phyloP scores from a whole-genome alignment of 306 rosid species.

The Astragalus glycyphyllos region DNA sequence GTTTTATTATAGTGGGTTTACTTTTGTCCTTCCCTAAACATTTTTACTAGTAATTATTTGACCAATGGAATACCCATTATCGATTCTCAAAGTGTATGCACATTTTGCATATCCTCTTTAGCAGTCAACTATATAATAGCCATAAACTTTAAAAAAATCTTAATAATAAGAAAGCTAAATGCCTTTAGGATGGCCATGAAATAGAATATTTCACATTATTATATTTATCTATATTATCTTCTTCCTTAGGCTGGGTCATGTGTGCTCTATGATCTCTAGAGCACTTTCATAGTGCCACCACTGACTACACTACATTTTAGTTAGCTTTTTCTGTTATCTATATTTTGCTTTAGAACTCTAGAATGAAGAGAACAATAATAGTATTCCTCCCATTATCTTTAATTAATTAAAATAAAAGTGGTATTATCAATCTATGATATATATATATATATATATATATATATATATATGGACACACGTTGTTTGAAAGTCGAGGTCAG shows the following conservation, averaged over 20 bases:
- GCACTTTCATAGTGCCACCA: conserved; percentile 38
- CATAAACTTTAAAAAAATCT: too few relatives aligned
- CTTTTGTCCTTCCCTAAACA: not conserved
- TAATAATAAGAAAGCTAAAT: conserved; percentile 30
- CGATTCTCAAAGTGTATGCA: too few relatives aligned
- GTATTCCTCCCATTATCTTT: conserved; percentile 12
- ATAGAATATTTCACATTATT: conserved; percentile 34
- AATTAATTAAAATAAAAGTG: not conserved
- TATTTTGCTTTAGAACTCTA: conserved; percentile 11
- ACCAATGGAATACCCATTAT: not conserved
- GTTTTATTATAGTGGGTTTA: conserved; percentile 20
- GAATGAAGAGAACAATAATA: conserved; percentile 23
- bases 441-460: too few relatives aligned
- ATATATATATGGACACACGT: too few relatives aligned
- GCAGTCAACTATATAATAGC: too few relatives aligned
- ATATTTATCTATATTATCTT: conserved; percentile 35
- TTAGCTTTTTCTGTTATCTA: not conserved
- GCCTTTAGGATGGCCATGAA: conserved; percentile 12
- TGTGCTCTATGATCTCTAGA: not conserved
- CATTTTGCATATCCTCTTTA: too few relatives aligned
- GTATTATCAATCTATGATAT: too few relatives aligned
- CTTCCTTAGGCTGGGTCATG: conserved; percentile 25
- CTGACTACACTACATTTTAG: conserved; percentile 4
- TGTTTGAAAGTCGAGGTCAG: too few relatives aligned
- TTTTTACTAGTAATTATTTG: not conserved